Conservation (phyloP, 2,329 filamentous ascomycete species). For the Didymella glomerata region DNA sequence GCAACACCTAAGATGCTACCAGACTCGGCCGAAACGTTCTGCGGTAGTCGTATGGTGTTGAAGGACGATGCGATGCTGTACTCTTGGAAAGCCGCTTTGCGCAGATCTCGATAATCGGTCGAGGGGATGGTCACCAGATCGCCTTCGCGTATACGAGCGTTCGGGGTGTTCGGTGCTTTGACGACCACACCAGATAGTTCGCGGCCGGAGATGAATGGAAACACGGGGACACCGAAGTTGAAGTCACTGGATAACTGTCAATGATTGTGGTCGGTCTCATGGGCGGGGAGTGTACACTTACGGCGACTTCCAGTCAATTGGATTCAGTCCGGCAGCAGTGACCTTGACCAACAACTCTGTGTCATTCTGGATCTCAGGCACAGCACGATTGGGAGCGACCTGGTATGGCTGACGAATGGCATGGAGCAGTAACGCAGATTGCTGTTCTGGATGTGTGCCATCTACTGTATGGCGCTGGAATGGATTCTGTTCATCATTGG, state of each 20-base stretch:
- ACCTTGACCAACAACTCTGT: conserved; percentile 70
- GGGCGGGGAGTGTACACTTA: conserved; percentile 51
- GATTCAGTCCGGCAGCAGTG: conserved; percentile 74
- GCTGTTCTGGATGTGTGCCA: conserved; percentile 36
- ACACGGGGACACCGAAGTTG: conserved; percentile 72
- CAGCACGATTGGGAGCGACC: conserved; percentile 54
- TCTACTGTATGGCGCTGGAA: conserved; percentile 22
- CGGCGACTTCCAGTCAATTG: conserved; percentile 80
- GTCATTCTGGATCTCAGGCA: conserved; percentile 57
- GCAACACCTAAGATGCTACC: conserved; percentile 74
- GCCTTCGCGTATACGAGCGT: conserved; percentile 59
- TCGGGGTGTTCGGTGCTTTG: conserved; percentile 49
- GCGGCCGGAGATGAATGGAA: conserved; percentile 74
- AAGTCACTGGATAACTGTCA: conserved; percentile 63
- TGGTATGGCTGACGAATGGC: conserved; percentile 61
- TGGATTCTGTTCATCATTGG: conserved; percentile 9
- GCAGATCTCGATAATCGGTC: conserved; percentile 76
- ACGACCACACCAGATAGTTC: conserved; percentile 74
- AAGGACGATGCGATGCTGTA: conserved; percentile 71
- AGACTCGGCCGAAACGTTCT: conserved; percentile 60
- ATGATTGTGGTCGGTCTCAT: background rate
- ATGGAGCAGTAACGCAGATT: conserved; percentile 62
- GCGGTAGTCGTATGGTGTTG: conserved; percentile 70
- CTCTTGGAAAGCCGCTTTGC: conserved; percentile 76
- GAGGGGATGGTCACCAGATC: conserved; percentile 67